Base-by-base conservation (phyloP, 805 yeast species). In the Spencermartinsiella europaea region DNA sequence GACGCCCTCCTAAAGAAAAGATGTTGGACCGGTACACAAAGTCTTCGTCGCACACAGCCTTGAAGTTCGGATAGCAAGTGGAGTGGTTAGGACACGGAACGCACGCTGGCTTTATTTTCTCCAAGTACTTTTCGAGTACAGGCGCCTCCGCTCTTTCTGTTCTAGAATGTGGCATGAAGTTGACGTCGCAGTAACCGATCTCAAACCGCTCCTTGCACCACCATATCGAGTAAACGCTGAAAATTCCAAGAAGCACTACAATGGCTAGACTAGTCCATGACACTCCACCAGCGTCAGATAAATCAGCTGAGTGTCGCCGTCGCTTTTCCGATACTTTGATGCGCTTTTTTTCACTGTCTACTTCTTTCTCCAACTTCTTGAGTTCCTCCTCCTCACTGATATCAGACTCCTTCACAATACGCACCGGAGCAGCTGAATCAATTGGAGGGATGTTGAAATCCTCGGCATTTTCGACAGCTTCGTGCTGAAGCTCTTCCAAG, bases 31-130 rank as follows among this genome's bases (percentile, higher is more conserved):
- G 58, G 31, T 69, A 72, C 39, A 76, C 62, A 59, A 70, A 85
- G 47, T 83, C 95, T 38, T 80, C 81, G 55, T 77, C 80, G 65
- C 99, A 91, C 47, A 75, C 79, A 5, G 85, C 58, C 43, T 73
- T 69, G 56, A 84, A 69, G 38, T 72, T 61, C 20, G 79, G 77
- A 52, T 73, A 79, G 65, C 98, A 91, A 34, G 77, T 70, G 0
- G 90, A 93, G 65, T 90, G 81, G 2, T 72, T 75, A 1, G 98
- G 97, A 61, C 98, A 91, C 21, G 76, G 76, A 3, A 76, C 66
- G 67, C 99, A 91, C 0, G 54, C 38, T 2, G 95, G 95, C 41
- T 74, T 73, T 42, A 74, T 61, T 0, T 59, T 47, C 41, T 75
- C 76, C 47, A 84, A 62, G 47, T 68, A 65, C 36, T 36, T 10